phyloP scores from a whole-genome alignment of 164 flowering plant genomes.

The Santalum album region DNA sequence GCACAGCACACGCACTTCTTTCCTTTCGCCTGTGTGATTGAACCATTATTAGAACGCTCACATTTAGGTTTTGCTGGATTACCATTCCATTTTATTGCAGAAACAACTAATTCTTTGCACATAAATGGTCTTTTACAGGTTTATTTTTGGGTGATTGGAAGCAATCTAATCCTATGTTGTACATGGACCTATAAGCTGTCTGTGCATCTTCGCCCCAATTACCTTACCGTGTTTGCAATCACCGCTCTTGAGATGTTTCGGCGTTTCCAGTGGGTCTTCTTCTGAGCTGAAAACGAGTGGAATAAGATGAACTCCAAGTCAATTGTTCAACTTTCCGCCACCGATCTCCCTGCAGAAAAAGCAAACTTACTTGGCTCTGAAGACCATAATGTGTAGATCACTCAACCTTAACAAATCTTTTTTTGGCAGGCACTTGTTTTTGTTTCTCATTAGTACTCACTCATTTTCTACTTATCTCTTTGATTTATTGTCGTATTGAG shows the following conservation, averaged over 20 bases:
- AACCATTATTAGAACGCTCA: too few relatives aligned
- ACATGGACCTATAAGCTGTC: conserved; percentile 99
- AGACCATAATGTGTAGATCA: conserved; percentile 45
- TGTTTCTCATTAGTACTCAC: too few relatives aligned
- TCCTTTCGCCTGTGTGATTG: too few relatives aligned
- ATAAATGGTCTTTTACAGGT: conserved; percentile 81
- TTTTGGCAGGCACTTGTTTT: background rate
- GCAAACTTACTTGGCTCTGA: conserved; percentile 47
- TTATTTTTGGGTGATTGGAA: conserved; percentile 72
- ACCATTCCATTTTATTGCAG: too few relatives aligned
- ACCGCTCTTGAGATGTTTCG: conserved; percentile 75
- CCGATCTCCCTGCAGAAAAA: conserved; percentile 44
- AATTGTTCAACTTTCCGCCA: conserved; percentile 37
- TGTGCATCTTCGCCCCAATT: conserved; percentile 94
- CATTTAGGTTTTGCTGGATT: too few relatives aligned
- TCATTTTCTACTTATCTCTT: too few relatives aligned
- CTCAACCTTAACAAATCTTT: background rate
- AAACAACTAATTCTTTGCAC: too few relatives aligned
- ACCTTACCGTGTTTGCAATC: conserved; percentile 71
- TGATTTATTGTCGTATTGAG: too few relatives aligned
- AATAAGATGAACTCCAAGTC: conserved; percentile 61
- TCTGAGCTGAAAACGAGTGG: conserved; percentile 94
- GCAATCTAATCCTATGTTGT: conserved; percentile 80
- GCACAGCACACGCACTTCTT: too few relatives aligned
- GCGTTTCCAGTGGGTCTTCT: conserved; percentile 89